Evolutionary conservation across 495 filamentous ascomycete genomes (phyloP).

Genomic region (Recurvomyces mirabilis): DNA sequence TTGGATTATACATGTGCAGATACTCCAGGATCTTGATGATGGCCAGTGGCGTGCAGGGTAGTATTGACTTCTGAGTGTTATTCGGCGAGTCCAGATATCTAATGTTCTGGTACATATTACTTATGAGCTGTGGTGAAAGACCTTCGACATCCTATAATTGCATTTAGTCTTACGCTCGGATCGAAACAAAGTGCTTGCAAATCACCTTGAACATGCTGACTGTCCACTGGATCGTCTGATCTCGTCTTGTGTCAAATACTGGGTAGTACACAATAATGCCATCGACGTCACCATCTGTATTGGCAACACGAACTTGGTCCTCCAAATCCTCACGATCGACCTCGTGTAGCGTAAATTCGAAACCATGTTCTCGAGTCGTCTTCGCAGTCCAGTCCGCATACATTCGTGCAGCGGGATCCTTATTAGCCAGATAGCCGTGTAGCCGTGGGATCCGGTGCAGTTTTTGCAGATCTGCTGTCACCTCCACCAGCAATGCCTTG

Average conservation of each 20-base stretch:
- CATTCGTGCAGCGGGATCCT: constrained; percentile 78
- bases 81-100: constrained; percentile 69
- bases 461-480: constrained; percentile 55
- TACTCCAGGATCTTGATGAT: constrained; percentile 94
- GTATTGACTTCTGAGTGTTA: constrained; percentile 73
- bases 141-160: constrained; percentile 97
- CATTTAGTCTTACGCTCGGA: too few species aligned
- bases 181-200: too few species aligned
- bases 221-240: constrained; percentile 92
- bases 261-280: constrained; percentile 98
- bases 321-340: constrained; percentile 80
- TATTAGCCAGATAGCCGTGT: constrained; percentile 83
- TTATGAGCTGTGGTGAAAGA: constrained; percentile 83
- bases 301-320: constrained; percentile 71
- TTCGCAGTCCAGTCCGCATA: constrained; percentile 97
- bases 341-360: constrained; percentile 70
- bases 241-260: constrained; percentile 79
- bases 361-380: constrained; percentile 88
- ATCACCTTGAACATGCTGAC: constrained; percentile 76
- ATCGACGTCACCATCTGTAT: constrained; percentile 63
- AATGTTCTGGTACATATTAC: constrained; percentile 99
- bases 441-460: constrained; percentile 62
- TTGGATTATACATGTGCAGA: constrained; percentile 91
- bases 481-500: constrained; percentile 65
- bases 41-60: constrained; percentile 91